Base-by-base conservation (phyloP, 1,139 yeast genomes). In the Saccharomyces hybrid region DNA sequence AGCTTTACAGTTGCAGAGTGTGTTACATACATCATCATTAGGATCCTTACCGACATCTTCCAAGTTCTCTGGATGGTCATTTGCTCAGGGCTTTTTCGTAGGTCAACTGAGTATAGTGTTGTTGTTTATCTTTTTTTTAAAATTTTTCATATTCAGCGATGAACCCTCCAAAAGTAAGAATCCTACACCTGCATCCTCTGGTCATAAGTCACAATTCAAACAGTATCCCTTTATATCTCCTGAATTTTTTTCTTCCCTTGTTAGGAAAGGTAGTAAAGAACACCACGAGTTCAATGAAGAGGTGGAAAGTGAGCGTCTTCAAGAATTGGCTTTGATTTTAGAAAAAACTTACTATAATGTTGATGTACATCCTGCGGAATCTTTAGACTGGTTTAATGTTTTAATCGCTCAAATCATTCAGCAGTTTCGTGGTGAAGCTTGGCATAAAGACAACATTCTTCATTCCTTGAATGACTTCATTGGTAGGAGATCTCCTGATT, bases 341-440 rank as follows among this genome's bases (percentile, higher is more conserved):
- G 97, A 91, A 61, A 91, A 90, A 66, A 90, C 97, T 0, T 90
- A 89, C 67, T 95, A 95, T 69, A 89, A 93, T 66, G 97, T 93
- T 1, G 83, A 84, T 48, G 83, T 83, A 26, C 99, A 95, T 69
- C 76, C 85, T 2, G 81, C 97, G 0, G 99, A 93, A 73, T 86
- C 97, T 0, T 74, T 93, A 55, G 99, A 93, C 70, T 93, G 99
- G 99, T 89, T 93, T 68, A 93, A 93, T 64, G 98, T 93, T 1
- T 75, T 93, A 50, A 80, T 93, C 24, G 99, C 97, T 0, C 98
- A 95, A 68, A 85, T 91, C 4, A 84, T 93, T 26, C 82, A 89
- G 24, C 96, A 91, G 63, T 78, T 90, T 57, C 78, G 99, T 57
- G 79, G 84, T 21, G 98, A 93, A 68, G 98, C 98, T 0, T 73